Evolutionary conservation across 2,329 filamentous ascomycete species (phyloP).

Genomic region (Exophiala sp.): DNA sequence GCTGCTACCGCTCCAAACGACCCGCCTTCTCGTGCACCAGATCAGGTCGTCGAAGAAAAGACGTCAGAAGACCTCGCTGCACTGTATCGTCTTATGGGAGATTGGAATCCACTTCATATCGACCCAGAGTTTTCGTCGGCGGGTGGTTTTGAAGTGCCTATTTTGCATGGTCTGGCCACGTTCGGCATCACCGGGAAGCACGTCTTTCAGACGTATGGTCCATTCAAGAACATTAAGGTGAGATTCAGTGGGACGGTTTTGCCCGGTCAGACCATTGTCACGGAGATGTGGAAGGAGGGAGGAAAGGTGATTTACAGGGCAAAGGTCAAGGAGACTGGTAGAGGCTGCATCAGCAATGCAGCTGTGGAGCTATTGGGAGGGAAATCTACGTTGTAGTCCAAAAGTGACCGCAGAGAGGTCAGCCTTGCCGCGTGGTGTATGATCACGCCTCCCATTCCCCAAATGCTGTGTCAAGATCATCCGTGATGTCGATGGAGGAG

Average conservation of each 20-base stretch:
- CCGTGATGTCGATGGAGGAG: neutral
- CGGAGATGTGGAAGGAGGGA: conserved; percentile 91
- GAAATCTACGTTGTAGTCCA: neutral
- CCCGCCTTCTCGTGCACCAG: conserved; percentile 70
- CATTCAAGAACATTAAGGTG: conserved; percentile 86
- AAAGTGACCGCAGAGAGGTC: neutral
- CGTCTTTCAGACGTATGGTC: conserved; percentile 75
- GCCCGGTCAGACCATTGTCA: conserved; percentile 69
- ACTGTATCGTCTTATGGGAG: conserved; percentile 86
- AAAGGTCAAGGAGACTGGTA: conserved; percentile 87
- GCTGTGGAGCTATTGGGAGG: conserved; percentile 59
- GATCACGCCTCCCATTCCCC: neutral
- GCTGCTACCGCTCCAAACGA: conserved; percentile 68
- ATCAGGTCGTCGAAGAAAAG: conserved; percentile 76
- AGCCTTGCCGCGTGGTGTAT: neutral
- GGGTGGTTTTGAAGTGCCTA: conserved; percentile 88
- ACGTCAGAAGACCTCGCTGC: conserved; percentile 89
- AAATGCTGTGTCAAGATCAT: neutral
- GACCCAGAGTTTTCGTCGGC: conserved; percentile 91
- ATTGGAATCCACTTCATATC: conserved; percentile 94
- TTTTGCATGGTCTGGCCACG: conserved; percentile 90
- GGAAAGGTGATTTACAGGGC: conserved; percentile 70
- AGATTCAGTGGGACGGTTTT: conserved; percentile 80
- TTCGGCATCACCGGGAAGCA: conserved; percentile 91
- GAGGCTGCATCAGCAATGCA: conserved; percentile 64